Base-by-base conservation (phyloP, 2,329 filamentous ascomycete species). In the Verticillium klebahnii region DNA sequence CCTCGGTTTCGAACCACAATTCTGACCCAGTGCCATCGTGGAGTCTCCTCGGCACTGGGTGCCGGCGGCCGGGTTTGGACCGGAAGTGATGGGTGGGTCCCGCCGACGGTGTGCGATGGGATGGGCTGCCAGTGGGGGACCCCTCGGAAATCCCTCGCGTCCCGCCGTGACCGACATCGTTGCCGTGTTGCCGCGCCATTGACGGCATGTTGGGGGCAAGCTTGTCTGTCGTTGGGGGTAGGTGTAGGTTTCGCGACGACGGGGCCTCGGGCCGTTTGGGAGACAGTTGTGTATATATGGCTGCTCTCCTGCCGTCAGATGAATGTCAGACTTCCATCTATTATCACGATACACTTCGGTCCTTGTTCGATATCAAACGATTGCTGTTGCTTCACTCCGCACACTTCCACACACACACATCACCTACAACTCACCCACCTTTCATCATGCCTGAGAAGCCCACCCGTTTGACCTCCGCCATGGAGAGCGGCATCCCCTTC, bases 401-500 rank as follows among this genome's bases (percentile, higher is more conserved):
- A 25, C 4, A 23, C 45, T 19, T 45, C 39, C n/a, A 52, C 11
- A 23, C 23, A 23, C 23, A 23, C 45, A 52, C 3, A 12, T 14
- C 11, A 6, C 23, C 45, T 9, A 25, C n/a, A 23, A 3, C n/a
- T 7, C 15, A 59, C 45, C 25, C n/a, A 45, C 11, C 58, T 29
- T 32, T n/a, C 58, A 60, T 39, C 58, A 55, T 60, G 45, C 52
- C 58, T 25, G 25, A 45, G 8, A 45, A 58, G 57, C 37, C 25
- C n/a, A 31, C 37, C 57, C 57, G 45, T 19, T 31, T 59, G 6
- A 54, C 45, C n/a, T 37, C 45, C 40, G 58, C 40, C 45, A 45
- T 57, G 59, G 59, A 40, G 25, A 71, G 67, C 63, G 77, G 73
- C 62, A 74, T 82, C 73, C 75, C 75, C 70, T 82, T 82, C 73